Evolutionary conservation across 2,329 filamentous ascomycete species (phyloP).

Genomic region (Diaporthe nobilis): DNA sequence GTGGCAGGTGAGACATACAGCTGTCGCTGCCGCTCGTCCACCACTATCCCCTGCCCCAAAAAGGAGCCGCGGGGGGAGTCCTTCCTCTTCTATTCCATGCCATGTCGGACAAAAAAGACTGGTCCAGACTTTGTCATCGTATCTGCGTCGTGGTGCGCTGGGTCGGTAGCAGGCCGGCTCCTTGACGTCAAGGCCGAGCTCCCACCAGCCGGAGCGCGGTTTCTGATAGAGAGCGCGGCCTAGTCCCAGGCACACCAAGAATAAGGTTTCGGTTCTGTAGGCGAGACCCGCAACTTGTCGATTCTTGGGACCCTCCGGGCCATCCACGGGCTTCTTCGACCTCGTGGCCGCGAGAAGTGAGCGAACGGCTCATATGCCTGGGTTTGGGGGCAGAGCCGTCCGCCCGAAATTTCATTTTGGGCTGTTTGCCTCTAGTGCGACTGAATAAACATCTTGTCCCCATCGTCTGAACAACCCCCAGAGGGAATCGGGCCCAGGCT

Average conservation of each 20-base stretch:
- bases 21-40: not conserved
- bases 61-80: not conserved
- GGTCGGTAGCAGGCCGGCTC: conserved; percentile 3
- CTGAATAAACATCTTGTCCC: not conserved
- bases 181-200: conserved; percentile 8
- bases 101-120: not conserved
- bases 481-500: conserved; percentile 11
- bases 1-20: conserved; percentile 8
- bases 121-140: conserved; percentile 25
- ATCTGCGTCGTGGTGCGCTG: not conserved
- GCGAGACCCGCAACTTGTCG: conserved; percentile 24
- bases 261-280: conserved; percentile 27
- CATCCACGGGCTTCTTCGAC: not conserved
- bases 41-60: not conserved
- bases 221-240: not conserved
- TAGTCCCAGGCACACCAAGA: not conserved
- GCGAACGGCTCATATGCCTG: not conserved
- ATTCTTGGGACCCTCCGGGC: not conserved
- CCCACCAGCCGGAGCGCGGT: conserved; percentile 23
- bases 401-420: not conserved
- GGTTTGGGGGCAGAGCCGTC: not conserved
- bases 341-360: not conserved
- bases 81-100: not conserved
- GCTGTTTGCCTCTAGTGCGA: not conserved
- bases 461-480: not conserved